Percentiles rank a stretch among this genome's conserved stretches.
Evolutionary conservation across 345 rosid genomes (phyloP).

Genomic region (Cardamine resedifolia): DNA sequence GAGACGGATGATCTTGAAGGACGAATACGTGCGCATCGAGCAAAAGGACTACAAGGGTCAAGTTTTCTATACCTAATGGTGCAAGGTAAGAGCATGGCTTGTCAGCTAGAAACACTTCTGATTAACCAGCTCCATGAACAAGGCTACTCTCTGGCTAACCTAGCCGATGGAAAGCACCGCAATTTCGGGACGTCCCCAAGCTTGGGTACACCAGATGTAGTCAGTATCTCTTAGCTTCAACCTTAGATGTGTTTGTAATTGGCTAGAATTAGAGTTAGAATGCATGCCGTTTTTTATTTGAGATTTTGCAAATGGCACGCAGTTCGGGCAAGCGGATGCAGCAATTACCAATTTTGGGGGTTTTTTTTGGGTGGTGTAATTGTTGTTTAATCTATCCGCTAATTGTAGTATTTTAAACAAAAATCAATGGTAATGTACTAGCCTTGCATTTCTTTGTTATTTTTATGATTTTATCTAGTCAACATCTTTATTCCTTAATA

Average conservation of each 20-base stretch:
- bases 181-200: conserved; percentile 65
- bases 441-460: not conserved
- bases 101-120: conserved; percentile 91
- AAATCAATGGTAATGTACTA: not conserved
- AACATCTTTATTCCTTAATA: too few species aligned
- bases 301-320: conserved; percentile 19
- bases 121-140: conserved; percentile 71
- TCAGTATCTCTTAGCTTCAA: conserved; percentile 36
- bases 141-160: conserved; percentile 65
- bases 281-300: conserved; percentile 17
- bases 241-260: not conserved
- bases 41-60: conserved; percentile 64
- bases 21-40: conserved; percentile 63
- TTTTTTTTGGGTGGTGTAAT: conserved; percentile 28
- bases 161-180: conserved; percentile 91
- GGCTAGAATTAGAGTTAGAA: conserved; percentile 19
- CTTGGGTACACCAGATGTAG: conserved; percentile 37
- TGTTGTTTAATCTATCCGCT: not conserved
- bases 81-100: conserved; percentile 89
- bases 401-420: not conserved
- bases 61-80: conserved; percentile 74
- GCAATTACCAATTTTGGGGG: conserved; percentile 49
- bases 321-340: conserved; percentile 38
- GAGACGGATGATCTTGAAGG: conserved; percentile 98
- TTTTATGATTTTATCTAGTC: too few species aligned